Evolutionary conservation across 257 asterid genomes (phyloP).

Genomic region (Scutellaria barbata): DNA sequence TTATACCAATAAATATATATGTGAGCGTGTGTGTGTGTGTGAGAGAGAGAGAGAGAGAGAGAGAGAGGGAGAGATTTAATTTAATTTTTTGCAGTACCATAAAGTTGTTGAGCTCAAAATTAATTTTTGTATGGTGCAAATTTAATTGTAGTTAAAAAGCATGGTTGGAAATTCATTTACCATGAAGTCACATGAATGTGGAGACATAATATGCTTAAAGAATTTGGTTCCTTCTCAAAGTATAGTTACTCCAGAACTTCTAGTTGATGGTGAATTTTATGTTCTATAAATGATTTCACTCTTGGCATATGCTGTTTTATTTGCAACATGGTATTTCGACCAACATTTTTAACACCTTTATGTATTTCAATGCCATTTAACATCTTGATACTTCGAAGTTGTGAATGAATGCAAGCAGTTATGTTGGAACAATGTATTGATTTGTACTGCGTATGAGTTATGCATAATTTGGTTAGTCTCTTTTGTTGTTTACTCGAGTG

Average conservation of each 20-base stretch:
- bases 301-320: background rate
- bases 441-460: background rate
- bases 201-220: background rate
- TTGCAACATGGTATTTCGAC: slow-evolving; percentile 1
- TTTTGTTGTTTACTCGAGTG: slow-evolving; percentile 2
- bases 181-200: background rate
- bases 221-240: background rate
- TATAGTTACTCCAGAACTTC: background rate
- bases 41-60: no score
- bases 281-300: background rate
- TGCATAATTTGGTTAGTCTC: background rate
- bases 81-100: no score
- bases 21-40: background rate
- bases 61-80: no score
- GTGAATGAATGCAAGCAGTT: background rate
- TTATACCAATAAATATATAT: no score
- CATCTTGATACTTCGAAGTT: background rate
- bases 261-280: background rate
- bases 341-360: background rate
- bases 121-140: background rate
- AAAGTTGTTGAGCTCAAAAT: no score
- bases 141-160: background rate
- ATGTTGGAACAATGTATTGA: slow-evolving; percentile 9
- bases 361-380: background rate
- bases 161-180: background rate